Conservation (phyloP, 2,329 filamentous ascomycete species). For the Fusarium aywerte region DNA sequence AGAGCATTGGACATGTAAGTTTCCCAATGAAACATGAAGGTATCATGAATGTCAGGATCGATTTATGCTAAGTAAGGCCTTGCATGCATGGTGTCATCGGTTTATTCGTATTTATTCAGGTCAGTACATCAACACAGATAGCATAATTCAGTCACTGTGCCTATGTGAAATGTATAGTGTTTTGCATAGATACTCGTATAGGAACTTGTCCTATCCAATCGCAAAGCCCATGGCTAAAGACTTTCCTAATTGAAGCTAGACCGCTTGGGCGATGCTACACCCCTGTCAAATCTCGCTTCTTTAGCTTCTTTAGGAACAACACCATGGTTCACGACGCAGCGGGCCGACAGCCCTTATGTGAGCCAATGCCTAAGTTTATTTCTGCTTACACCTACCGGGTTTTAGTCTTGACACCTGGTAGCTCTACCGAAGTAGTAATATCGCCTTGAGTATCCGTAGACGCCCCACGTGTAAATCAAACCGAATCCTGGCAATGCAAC, state of each 20-base stretch:
- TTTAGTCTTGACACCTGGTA: not conserved
- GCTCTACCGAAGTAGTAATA: not conserved
- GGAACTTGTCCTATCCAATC: not conserved
- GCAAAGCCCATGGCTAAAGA: not conserved
- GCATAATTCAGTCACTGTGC: not conserved
- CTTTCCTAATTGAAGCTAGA: slow-evolving; percentile 13
- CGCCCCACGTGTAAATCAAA: slow-evolving; percentile 1
- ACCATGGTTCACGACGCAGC: slow-evolving; percentile 17
- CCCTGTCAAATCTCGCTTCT: slow-evolving; percentile 42
- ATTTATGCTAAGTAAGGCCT: not conserved
- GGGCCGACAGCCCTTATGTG: slow-evolving; percentile 28
- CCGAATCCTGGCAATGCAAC: slow-evolving; percentile 27
- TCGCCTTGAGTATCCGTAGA: slow-evolving; percentile 6
- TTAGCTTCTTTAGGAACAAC: slow-evolving; percentile 11
- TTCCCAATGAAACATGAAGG: not conserved
- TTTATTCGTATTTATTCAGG: too few species aligned
- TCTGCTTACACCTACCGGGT: not conserved
- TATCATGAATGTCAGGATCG: not conserved
- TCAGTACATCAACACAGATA: too few species aligned
- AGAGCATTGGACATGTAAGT: not conserved
- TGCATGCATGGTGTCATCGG: not conserved
- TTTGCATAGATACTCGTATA: slow-evolving; percentile 1
- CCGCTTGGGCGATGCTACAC: slow-evolving; percentile 14
- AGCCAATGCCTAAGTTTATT: slow-evolving; percentile 19
- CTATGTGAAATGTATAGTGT: not conserved